Evolutionary conservation across 768 basidiomycete species (phyloP).

Genomic region (Suillus ampliporus): DNA sequence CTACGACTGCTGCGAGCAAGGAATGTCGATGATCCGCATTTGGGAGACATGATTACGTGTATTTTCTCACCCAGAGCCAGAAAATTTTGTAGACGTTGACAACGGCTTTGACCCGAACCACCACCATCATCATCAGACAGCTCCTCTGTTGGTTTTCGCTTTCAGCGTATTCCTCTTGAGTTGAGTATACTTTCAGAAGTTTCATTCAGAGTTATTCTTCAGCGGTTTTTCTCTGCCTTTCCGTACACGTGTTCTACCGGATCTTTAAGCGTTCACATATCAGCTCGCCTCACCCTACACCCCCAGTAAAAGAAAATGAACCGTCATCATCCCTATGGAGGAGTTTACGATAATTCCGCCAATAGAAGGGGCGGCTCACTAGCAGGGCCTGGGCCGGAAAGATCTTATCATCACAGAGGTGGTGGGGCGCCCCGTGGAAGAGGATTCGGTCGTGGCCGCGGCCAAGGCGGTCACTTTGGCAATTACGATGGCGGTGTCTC

Average conservation of each 20-base stretch:
- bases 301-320: slow-evolving; percentile 59
- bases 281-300: slow-evolving; percentile 1
- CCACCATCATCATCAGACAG: slow-evolving; percentile 38
- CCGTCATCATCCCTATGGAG: slow-evolving; percentile 85
- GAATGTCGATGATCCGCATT: slow-evolving; percentile 8
- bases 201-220: slow-evolving; percentile 23
- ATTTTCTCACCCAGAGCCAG: slow-evolving; percentile 32
- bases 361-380: slow-evolving; percentile 70
- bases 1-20: slow-evolving; percentile 15
- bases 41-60: slow-evolving; percentile 31
- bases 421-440: slow-evolving; percentile 51
- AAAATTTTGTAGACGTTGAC: slow-evolving; percentile 35
- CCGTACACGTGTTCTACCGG: slow-evolving; percentile 9
- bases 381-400: slow-evolving; percentile 72
- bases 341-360: slow-evolving; percentile 61
- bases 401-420: slow-evolving; percentile 70
- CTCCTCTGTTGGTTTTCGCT: slow-evolving; percentile 23
- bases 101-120: slow-evolving; percentile 36
- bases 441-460: slow-evolving; percentile 60
- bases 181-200: slow-evolving; percentile 32
- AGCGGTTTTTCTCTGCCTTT: slow-evolving; percentile 4
- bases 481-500: slow-evolving; percentile 61
- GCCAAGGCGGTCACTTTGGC: slow-evolving; percentile 55
- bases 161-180: slow-evolving; percentile 24
- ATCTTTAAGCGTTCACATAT: slow-evolving; percentile 12